phyloP scores from a whole-genome alignment of 1,284 basidiomycete genomes.

The Golubevia pallescens region DNA sequence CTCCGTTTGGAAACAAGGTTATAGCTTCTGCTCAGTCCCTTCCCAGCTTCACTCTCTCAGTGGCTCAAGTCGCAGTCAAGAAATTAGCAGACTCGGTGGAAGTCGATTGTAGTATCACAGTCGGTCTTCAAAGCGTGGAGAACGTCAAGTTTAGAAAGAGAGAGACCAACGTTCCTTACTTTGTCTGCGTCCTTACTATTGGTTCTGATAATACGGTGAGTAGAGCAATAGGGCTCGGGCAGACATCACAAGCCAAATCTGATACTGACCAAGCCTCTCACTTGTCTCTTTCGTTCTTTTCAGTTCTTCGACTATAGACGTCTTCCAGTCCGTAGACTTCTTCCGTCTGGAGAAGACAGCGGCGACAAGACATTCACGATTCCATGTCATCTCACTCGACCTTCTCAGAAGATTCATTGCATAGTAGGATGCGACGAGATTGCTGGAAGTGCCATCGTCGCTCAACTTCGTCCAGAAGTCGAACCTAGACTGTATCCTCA shows the following conservation, averaged over 20 bases:
- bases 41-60: slow-evolving; percentile 21
- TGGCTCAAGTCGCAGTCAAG: slow-evolving; percentile 2
- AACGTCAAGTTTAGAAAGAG: not conserved
- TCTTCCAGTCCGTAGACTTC: slow-evolving; percentile 28
- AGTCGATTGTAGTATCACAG: not conserved
- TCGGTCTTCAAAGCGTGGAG: not conserved
- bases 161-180: not conserved
- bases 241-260: not conserved
- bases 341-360: slow-evolving; percentile 4
- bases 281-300: slow-evolving; percentile 10
- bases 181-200: slow-evolving; percentile 8
- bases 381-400: slow-evolving; percentile 39
- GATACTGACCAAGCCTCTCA: not conserved
- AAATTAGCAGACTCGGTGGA: not conserved
- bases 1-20: slow-evolving; percentile 37
- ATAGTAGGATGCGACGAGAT: slow-evolving; percentile 32
- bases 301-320: slow-evolving; percentile 29
- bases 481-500: not conserved
- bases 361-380: slow-evolving; percentile 32
- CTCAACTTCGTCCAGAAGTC: slow-evolving; percentile 1
- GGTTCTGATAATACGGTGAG: slow-evolving; percentile 17
- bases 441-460: slow-evolving; percentile 19
- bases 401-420: slow-evolving; percentile 41
- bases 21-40: slow-evolving; percentile 23
- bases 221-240: slow-evolving; percentile 5